A percentile compares a stretch with the other conserved stretches of the same genome.
Evolutionary conservation across 2,329 filamentous ascomycete species (phyloP).

Genomic region (Xylariales sp.): DNA sequence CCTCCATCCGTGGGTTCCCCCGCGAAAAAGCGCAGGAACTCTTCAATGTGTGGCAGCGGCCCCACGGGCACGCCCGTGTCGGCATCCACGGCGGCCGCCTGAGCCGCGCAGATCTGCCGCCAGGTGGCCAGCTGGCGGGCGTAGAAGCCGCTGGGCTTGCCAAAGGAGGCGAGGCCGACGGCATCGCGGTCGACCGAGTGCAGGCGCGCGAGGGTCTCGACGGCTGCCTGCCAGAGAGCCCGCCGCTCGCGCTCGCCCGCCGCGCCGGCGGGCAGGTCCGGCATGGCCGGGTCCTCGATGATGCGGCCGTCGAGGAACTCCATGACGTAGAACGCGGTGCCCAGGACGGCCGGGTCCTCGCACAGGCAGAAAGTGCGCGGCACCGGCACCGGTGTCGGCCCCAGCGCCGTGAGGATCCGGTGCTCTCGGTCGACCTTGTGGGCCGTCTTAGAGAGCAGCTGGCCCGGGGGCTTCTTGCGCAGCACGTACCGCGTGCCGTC

Average conservation of each 20-base stretch:
- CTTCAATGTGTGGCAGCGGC: constrained; percentile 75
- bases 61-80: constrained; percentile 76
- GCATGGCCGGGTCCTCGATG: constrained; percentile 79
- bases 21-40: constrained; percentile 79
- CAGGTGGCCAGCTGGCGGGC: constrained; percentile 82
- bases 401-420: constrained; percentile 80
- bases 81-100: constrained; percentile 70
- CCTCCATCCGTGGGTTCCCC: too few species aligned
- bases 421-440: constrained; percentile 97
- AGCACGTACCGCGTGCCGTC: constrained; percentile 74
- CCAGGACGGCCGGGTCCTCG: constrained; percentile 74
- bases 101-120: constrained; percentile 69
- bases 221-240: constrained; percentile 88
- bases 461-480: constrained; percentile 96
- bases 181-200: constrained; percentile 66
- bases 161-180: constrained; percentile 69
- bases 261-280: constrained; percentile 57
- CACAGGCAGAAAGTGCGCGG: constrained; percentile 82
- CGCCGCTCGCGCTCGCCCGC: too few species aligned
- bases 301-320: constrained; percentile 91
- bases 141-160: constrained; percentile 75
- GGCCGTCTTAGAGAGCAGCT: constrained; percentile 86
- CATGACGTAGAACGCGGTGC: constrained; percentile 97
- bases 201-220: constrained; percentile 78
- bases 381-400: constrained; percentile 75